Evolutionary conservation across 306 rosid species (phyloP).

Genomic region (Biancaea sappan): DNA sequence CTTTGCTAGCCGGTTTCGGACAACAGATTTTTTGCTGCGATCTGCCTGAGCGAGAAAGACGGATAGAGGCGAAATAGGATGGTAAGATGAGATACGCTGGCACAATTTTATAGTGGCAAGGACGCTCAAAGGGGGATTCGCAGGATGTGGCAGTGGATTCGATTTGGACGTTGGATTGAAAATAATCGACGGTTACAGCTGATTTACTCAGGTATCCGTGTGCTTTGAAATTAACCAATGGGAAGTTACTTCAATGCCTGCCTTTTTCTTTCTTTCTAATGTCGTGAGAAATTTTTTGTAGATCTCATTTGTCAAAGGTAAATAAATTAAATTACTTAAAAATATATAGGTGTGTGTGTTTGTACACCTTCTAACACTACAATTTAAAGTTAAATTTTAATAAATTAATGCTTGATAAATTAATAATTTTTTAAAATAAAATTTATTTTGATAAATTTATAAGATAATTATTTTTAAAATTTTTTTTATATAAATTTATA

Average conservation of each 20-base stretch:
- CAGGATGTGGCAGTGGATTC: neutral
- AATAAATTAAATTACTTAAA: too few relatives aligned
- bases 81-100: neutral
- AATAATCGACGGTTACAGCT: constrained; percentile 40
- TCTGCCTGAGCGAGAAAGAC: too few relatives aligned
- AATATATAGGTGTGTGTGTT: too few relatives aligned
- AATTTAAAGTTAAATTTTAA: too few relatives aligned
- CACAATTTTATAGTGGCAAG: constrained; percentile 34
- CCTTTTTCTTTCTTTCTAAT: neutral
- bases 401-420: too few relatives aligned
- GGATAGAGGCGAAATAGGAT: neutral
- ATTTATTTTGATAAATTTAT: too few relatives aligned
- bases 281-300: too few relatives aligned
- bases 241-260: neutral
- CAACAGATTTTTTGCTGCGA: neutral
- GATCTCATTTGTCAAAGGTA: too few relatives aligned
- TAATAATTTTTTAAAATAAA: too few relatives aligned
- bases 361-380: too few relatives aligned
- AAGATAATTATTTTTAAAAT: too few relatives aligned
- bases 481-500: too few relatives aligned
- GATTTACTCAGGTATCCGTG: constrained; percentile 29
- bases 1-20: neutral
- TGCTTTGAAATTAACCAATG: constrained; percentile 41
- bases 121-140: neutral
- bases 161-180: constrained; percentile 42